Conservation (phyloP, 1,139 yeast species). For the Pichia sp. region DNA sequence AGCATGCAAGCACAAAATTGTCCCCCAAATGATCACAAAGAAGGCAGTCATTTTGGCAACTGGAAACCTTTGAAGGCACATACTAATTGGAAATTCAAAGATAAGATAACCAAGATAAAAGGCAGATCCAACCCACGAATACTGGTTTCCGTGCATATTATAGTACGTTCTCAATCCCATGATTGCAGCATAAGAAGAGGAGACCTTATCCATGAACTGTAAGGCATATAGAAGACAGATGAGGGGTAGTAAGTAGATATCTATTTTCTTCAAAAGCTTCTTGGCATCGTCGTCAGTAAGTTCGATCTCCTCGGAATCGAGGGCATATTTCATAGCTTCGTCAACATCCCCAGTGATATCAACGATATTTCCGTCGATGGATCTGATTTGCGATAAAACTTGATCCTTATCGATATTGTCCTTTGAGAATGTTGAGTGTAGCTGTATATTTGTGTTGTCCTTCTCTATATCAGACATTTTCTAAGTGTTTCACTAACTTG, state of each 20-base stretch:
- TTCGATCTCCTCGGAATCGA: constrained; percentile 23
- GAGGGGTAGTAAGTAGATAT: constrained; percentile 45
- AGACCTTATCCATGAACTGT: constrained; percentile 61
- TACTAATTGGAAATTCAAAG: constrained; percentile 41
- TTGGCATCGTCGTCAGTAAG: constrained; percentile 25
- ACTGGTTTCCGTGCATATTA: constrained; percentile 43
- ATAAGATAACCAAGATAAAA: constrained; percentile 47
- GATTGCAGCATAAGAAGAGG: constrained; percentile 54
- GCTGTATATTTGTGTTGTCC: constrained; percentile 1
- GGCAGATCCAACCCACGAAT: constrained; percentile 51
- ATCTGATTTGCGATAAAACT: constrained; percentile 28
- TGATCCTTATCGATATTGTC: constrained; percentile 25
- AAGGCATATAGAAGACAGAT: constrained; percentile 48
- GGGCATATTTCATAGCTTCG: constrained; percentile 25
- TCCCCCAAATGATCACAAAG: constrained; percentile 43
- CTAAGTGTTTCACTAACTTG: too few relatives aligned
- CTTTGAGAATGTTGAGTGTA: constrained; percentile 23
- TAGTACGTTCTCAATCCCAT: constrained; percentile 42
- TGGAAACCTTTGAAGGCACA: constrained; percentile 37
- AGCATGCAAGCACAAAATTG: constrained; percentile 36
- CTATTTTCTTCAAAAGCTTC: constrained; percentile 44
- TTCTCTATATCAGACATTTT: constrained; percentile 15
- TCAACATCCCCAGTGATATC: constrained; percentile 29
- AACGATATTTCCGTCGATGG: constrained; percentile 30
- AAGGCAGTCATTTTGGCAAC: constrained; percentile 32